Percentiles rank a stretch among this genome's conserved stretches.
phyloP scores from a whole-genome alignment of 2,329 filamentous ascomycete species.

The Diaporthe eres region DNA sequence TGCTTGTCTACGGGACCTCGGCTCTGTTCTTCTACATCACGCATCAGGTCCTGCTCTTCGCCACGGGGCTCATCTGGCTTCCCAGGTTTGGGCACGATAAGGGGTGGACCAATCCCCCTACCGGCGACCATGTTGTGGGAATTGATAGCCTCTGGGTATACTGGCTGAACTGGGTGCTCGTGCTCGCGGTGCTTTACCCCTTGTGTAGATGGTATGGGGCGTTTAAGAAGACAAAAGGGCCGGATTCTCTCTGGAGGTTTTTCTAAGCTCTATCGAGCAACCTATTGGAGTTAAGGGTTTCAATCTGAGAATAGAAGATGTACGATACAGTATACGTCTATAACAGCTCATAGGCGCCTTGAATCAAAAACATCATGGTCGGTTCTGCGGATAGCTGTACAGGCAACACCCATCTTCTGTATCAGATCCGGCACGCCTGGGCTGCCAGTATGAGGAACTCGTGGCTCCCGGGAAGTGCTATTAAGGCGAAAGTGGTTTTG shows the following conservation, averaged over 20 bases:
- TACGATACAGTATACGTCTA: neutral
- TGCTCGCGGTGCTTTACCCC: slow-evolving; percentile 57
- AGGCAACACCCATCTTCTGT: neutral
- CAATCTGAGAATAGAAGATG: neutral
- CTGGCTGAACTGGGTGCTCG: slow-evolving; percentile 53
- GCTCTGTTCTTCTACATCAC: slow-evolving; percentile 62
- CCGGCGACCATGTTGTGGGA: slow-evolving; percentile 47
- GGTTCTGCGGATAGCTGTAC: neutral
- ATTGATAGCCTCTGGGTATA: slow-evolving; percentile 57
- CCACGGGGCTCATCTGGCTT: slow-evolving; percentile 46
- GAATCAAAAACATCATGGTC: too few relatives aligned
- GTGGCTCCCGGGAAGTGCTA: too few relatives aligned
- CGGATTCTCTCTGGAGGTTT: slow-evolving; percentile 62
- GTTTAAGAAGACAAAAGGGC: slow-evolving; percentile 58
- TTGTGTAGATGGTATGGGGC: slow-evolving; percentile 57
- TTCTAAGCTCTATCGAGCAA: slow-evolving; percentile 46
- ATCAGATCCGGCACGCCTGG: neutral
- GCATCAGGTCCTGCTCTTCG: slow-evolving; percentile 55
- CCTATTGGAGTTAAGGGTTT: neutral
- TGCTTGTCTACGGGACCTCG: slow-evolving; percentile 61
- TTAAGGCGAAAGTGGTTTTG: neutral
- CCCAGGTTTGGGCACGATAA: slow-evolving; percentile 53
- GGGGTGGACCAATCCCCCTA: slow-evolving; percentile 46
- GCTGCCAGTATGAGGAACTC: too few relatives aligned
- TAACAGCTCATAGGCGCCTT: neutral